Percentiles rank a stretch among this genome's conserved stretches.
These are phyloP conservation scores for Brassica carinata DNA, from an alignment of 345 rosid genomes.

Conservation along the genomic window DNA sequence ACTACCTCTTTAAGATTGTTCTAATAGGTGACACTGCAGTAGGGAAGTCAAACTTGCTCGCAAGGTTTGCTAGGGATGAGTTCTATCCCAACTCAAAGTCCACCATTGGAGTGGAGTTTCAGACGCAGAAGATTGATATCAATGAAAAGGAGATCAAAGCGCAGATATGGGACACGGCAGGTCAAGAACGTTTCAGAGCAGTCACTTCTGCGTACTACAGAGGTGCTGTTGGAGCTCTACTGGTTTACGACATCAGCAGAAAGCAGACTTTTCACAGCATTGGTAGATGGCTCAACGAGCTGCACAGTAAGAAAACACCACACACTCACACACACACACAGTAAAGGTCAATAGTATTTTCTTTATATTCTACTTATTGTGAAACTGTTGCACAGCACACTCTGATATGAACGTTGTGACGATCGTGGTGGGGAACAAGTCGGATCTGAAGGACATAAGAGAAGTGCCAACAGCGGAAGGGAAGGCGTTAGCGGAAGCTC, in stretches of 20 bases:
- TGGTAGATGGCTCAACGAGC: slow-evolving; percentile 98
- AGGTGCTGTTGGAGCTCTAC: slow-evolving; percentile 98
- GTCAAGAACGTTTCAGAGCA: slow-evolving; percentile 98
- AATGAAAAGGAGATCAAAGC: slow-evolving; percentile 93
- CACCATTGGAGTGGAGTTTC: slow-evolving; percentile 97
- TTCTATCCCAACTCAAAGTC: slow-evolving; percentile 94
- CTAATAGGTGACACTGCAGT: slow-evolving; percentile 96
- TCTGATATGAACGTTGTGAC: slow-evolving; percentile 99
- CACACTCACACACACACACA: neutral
- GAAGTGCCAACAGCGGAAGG: slow-evolving; percentile 90
- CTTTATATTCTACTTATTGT: neutral
- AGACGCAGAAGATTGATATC: slow-evolving; percentile 89
- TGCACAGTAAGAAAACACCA: slow-evolving; percentile 69
- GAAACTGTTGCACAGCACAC: slow-evolving; percentile 74
- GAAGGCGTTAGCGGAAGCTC: slow-evolving; percentile 81
- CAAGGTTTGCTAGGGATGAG: slow-evolving; percentile 96
- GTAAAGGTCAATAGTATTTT: neutral
- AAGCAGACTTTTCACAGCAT: slow-evolving; percentile 85
- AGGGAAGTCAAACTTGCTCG: slow-evolving; percentile 94
- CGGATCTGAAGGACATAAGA: slow-evolving; percentile 89
- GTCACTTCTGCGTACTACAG: slow-evolving; percentile 96
- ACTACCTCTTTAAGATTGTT: slow-evolving; percentile 95
- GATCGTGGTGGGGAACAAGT: slow-evolving; percentile 87
- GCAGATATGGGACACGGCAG: slow-evolving; percentile 99
- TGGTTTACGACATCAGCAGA: slow-evolving; percentile 93